A percentile compares a stretch with the other conserved stretches of the same genome.
phyloP scores from a whole-genome alignment of 2,329 filamentous ascomycete species.

The Fusarium sp. region DNA sequence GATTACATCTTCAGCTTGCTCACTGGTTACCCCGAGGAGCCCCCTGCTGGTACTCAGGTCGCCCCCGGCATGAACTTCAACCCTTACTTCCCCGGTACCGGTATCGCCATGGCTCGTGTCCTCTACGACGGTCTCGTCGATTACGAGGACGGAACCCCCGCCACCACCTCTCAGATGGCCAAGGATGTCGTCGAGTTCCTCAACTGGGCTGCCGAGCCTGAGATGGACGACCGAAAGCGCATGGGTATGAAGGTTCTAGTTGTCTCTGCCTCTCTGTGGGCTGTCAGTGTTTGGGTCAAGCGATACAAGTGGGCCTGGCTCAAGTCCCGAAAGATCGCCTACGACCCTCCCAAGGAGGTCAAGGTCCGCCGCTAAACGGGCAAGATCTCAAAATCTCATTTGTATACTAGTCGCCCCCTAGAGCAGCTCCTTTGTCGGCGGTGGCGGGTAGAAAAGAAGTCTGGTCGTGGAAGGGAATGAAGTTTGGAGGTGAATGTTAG shows the following conservation, averaged over 20 bases:
- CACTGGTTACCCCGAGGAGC: conserved; percentile 97
- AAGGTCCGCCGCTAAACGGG: conserved; percentile 61
- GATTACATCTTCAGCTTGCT: conserved; percentile 98
- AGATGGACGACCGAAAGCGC: conserved; percentile 99
- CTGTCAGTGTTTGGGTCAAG: conserved; percentile 96
- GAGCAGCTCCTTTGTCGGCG: conserved; percentile 58
- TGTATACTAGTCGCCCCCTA: conserved; percentile 59
- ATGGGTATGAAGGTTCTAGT: conserved; percentile 98
- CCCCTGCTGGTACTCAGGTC: conserved; percentile 87
- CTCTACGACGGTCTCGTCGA: conserved; percentile 97
- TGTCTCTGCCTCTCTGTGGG: conserved; percentile 81
- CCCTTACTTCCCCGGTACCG: conserved; percentile 99
- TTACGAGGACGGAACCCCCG: conserved; percentile 96
- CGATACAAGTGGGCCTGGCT: conserved; percentile 98
- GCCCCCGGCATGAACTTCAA: conserved; percentile 98
- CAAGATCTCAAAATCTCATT: conserved; percentile 48
- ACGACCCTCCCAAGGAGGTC: conserved; percentile 77
- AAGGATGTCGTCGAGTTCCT: conserved; percentile 99
- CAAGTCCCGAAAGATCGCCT: conserved; percentile 94
- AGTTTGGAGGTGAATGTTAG: conserved; percentile 52
- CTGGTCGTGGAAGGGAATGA: conserved; percentile 47
- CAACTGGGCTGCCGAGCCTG: conserved; percentile 98
- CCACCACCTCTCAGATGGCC: conserved; percentile 98
- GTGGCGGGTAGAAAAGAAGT: conserved; percentile 56
- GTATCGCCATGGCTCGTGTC: conserved; percentile 98